phyloP scores from a whole-genome alignment of 768 basidiomycete species.

The Agrocybe chaxingu region DNA sequence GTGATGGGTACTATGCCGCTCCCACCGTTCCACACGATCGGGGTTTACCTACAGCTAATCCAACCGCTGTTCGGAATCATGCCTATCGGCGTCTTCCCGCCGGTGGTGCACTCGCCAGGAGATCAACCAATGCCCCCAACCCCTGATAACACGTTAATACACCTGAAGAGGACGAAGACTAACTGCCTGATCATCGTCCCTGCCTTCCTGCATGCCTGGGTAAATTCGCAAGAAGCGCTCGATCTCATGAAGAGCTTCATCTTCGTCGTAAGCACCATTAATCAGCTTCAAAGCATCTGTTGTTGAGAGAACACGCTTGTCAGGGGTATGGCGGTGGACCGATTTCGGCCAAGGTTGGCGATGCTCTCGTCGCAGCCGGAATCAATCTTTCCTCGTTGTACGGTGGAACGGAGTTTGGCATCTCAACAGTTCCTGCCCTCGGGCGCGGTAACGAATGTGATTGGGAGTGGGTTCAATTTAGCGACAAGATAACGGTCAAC shows the following conservation, averaged over 20 bases:
- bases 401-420: constrained; percentile 35
- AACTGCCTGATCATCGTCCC: constrained; percentile 33
- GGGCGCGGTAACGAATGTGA: constrained; percentile 17
- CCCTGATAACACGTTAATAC: constrained; percentile 27
- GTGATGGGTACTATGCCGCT: constrained; percentile 26
- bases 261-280: constrained; percentile 16
- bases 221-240: constrained; percentile 20
- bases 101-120: constrained; percentile 16
- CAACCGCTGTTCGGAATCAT: constrained; percentile 22
- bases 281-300: neutral
- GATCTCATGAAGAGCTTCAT: constrained; percentile 19
- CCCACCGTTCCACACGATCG: constrained; percentile 38
- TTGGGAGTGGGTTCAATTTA: constrained; percentile 30
- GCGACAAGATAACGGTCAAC: constrained; percentile 20
- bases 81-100: constrained; percentile 29
- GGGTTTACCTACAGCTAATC: constrained; percentile 26
- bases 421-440: constrained; percentile 10
- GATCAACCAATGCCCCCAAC: constrained; percentile 32
- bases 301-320: neutral
- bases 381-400: constrained; percentile 29
- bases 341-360: constrained; percentile 30
- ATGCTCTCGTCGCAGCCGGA: constrained; percentile 27
- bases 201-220: constrained; percentile 36
- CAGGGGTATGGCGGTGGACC: constrained; percentile 35
- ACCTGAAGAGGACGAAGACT: constrained; percentile 22